These are phyloP conservation scores for Echeveria elegans DNA, from an alignment of 164 flowering plant species.

Conservation along the genomic window DNA sequence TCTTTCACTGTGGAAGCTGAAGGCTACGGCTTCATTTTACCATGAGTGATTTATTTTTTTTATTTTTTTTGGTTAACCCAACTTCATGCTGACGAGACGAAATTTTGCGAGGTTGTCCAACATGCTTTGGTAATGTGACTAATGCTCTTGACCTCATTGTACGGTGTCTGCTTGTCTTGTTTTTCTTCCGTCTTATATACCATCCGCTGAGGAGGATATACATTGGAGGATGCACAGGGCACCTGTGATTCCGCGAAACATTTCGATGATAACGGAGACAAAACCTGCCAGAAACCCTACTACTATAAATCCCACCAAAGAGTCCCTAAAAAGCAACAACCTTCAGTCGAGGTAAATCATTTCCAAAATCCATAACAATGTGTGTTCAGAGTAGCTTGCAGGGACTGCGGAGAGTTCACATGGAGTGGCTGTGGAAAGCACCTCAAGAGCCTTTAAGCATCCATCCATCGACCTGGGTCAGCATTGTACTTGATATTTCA, in stretches of 20 bases:
- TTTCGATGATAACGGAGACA: neutral
- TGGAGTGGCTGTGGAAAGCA: conserved; percentile 72
- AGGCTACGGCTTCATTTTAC: too few species aligned
- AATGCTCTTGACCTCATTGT: too few species aligned
- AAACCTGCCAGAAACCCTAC: neutral
- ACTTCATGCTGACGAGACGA: too few species aligned
- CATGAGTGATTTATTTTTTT: too few species aligned
- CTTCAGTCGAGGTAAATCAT: neutral
- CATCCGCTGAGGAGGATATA: neutral
- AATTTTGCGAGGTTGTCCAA: too few species aligned
- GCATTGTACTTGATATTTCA: conserved; percentile 52
- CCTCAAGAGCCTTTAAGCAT: conserved; percentile 28
- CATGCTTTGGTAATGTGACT: too few species aligned
- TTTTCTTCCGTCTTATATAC: neutral
- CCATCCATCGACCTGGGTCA: conserved; percentile 41
- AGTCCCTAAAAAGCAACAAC: neutral
- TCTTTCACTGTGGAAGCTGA: too few species aligned
- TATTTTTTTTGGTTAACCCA: too few species aligned
- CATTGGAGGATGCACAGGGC: neutral
- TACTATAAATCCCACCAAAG: neutral
- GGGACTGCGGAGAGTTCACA: conserved; percentile 31
- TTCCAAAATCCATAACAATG: conserved; percentile 18
- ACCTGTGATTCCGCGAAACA: neutral
- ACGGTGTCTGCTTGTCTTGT: too few species aligned
- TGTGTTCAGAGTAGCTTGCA: conserved; percentile 43